Base-by-base conservation (phyloP, 2,329 filamentous ascomycete genomes). In the Colletotrichum sp. region DNA sequence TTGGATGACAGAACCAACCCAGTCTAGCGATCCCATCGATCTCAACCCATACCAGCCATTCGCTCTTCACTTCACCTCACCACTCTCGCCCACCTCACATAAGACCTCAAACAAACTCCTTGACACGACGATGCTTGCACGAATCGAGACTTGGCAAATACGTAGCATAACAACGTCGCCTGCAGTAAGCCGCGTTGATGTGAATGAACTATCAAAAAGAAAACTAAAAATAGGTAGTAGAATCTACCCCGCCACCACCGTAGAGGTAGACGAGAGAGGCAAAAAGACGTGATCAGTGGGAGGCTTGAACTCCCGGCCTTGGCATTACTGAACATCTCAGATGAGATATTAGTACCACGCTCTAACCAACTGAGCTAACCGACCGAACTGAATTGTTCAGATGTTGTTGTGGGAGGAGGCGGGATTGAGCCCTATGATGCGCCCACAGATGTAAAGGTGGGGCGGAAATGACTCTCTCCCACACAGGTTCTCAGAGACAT, bases 311-410 rank as follows among this genome's bases (percentile, higher is more conserved):
- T 75, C 72, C 52, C 72, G 72, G 34, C 72, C 72, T 75, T 75
- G 72, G 72, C 72, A 75, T 75, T 34, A 75, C 72, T 66, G 13
- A 22, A 75, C 24, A 75, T 71, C 44, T 62, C 60, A 8, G 72
- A 7, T 71, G 48, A 71, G 44, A 75, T 75, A 75, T 75, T 75
- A 75, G 72, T 75, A 75, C 72, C 72, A 75, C 72, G 72, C 72
- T 75, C 72, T 75, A 71, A 75, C 72, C 72, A 75, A 75, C 72
- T 75, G 72, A 75, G 72, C 68, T 75, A 75, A 75, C 72, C 72
- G 72, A 75, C 72, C 72, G 32, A 39, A 26, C 34, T 13, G 59
- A 16, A 3, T 16, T 24, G 16, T 6, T 28, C 32, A 60, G 36
- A 8, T 22, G 3, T 24, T 44, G 59, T 30, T 71, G 67, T 66